phyloP scores from a whole-genome alignment of 208 protist genomes.

The Acanthamoeba triangularis region DNA sequence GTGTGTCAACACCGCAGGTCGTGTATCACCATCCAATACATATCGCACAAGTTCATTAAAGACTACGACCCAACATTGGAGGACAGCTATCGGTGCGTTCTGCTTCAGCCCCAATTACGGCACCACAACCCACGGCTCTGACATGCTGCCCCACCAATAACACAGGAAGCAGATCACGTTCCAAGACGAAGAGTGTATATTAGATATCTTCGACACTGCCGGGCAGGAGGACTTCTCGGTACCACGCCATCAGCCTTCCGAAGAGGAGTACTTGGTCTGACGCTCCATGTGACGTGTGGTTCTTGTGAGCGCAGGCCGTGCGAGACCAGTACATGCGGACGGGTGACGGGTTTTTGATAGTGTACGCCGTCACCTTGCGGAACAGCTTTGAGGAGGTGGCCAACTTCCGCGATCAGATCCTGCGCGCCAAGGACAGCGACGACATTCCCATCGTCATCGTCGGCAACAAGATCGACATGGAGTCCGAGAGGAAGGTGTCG shows the following conservation, averaged over 20 bases:
- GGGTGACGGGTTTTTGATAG: constrained; percentile 88
- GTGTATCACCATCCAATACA: constrained; percentile 51
- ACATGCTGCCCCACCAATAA: too few relatives aligned
- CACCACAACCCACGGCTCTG: too few relatives aligned
- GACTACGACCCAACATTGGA: constrained; percentile 85
- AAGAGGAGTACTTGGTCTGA: too few relatives aligned
- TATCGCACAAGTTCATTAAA: neutral
- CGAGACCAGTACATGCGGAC: constrained; percentile 76
- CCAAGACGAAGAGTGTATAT: constrained; percentile 6
- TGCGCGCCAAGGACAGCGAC: constrained; percentile 90
- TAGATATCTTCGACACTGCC: constrained; percentile 56
- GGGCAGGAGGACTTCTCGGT: constrained; percentile 62
- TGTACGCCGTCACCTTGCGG: constrained; percentile 88
- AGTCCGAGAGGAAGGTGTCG: constrained; percentile 83
- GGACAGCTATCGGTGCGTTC: constrained; percentile 3
- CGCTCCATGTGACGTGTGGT: too few relatives aligned
- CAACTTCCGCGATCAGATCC: constrained; percentile 90
- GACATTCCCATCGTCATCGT: constrained; percentile 87
- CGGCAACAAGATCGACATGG: constrained; percentile 91
- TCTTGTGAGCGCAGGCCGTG: neutral
- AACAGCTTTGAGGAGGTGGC: constrained; percentile 90
- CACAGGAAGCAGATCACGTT: constrained; percentile 34
- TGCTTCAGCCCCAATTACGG: too few relatives aligned
- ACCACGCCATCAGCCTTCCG: too few relatives aligned
- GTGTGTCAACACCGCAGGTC: neutral